A percentile compares a stretch with the other conserved stretches of the same genome.
These are phyloP conservation scores for Tylopilus sp. DNA, from an alignment of 768 basidiomycete genomes.

Conservation along the genomic window DNA sequence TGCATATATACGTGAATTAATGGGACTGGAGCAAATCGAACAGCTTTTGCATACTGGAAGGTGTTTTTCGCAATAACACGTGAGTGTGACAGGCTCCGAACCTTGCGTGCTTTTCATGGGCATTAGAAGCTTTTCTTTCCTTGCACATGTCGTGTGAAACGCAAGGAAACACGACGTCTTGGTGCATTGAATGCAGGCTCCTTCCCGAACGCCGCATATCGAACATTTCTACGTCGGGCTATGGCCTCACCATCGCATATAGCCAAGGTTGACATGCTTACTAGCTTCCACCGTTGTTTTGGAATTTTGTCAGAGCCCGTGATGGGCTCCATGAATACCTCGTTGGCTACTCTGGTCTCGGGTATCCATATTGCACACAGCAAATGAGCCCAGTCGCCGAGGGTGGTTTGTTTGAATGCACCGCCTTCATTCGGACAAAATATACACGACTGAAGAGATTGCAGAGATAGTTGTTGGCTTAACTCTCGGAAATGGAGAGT, in stretches of 20 bases:
- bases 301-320: constrained; percentile 84
- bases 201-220: constrained; percentile 56
- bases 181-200: constrained; percentile 95
- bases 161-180: constrained; percentile 88
- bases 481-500: background rate
- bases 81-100: constrained; percentile 66
- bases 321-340: constrained; percentile 98
- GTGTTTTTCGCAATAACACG: constrained; percentile 87
- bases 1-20: constrained; percentile 23
- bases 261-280: constrained; percentile 38
- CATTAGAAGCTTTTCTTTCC: constrained; percentile 78
- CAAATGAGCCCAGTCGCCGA: constrained; percentile 93
- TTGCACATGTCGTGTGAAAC: constrained; percentile 92
- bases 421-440: constrained; percentile 96
- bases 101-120: constrained; percentile 85
- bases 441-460: constrained; percentile 67
- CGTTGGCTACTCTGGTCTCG: constrained; percentile 88
- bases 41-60: constrained; percentile 60
- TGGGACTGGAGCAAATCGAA: background rate
- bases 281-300: constrained; percentile 92
- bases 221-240: constrained; percentile 50
- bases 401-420: constrained; percentile 94
- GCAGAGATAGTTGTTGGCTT: background rate
- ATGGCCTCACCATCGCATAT: background rate
- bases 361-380: constrained; percentile 98